Base-by-base conservation (phyloP, 768 basidiomycete genomes). In the Mycena belliarum region DNA sequence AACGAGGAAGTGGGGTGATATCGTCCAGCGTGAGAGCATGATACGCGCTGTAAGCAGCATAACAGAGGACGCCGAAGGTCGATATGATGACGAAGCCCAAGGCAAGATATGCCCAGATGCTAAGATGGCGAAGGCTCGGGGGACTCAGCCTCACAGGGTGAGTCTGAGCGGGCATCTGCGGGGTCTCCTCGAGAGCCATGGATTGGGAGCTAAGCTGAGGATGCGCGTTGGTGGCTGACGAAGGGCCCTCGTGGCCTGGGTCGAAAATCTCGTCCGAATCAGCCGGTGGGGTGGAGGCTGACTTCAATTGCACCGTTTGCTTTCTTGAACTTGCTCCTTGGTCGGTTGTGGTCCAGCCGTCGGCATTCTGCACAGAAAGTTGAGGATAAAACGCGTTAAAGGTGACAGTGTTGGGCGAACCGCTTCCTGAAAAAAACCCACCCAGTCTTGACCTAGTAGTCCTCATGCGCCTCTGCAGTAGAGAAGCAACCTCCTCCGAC, bases 51-150 rank as follows among this genome's bases (percentile, higher is more conserved):
- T 54, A 60, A 4, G 25, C 47, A n/a, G 51, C 48, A 29, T 63
- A 63, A 23, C 33, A 51, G 21, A 60, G 18, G 41, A 60, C 62
- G 51, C 45, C 44, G 11, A 49, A 20, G n/a, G 38, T 37, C 12
- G 58, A 42, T 25, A 63, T 25, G 15, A 60, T 46, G 26, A 63
- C 43, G 25, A 63, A 53, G 41, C 16, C 55, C 1, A 60, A 23
- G 1, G 62, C 62, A 15, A 63, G 42, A 29, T 60, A 63, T 6
- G 51, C 55, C 43, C 49, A 54, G 47, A 50, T 15, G 23, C 45
- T 26, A 25, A 63, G 50, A 38, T 25, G n/a, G 21, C 16, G 45
- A 14, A 63, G 55, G 37, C 41, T 56, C 9, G 58, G 20, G 6
- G 49, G 49, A 6, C 18, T 26, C 42, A 60, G 35, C 8, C 21